These are phyloP conservation scores for Botrytis fabae DNA, from an alignment of 2,329 filamentous ascomycete genomes.

Conservation along the genomic window DNA sequence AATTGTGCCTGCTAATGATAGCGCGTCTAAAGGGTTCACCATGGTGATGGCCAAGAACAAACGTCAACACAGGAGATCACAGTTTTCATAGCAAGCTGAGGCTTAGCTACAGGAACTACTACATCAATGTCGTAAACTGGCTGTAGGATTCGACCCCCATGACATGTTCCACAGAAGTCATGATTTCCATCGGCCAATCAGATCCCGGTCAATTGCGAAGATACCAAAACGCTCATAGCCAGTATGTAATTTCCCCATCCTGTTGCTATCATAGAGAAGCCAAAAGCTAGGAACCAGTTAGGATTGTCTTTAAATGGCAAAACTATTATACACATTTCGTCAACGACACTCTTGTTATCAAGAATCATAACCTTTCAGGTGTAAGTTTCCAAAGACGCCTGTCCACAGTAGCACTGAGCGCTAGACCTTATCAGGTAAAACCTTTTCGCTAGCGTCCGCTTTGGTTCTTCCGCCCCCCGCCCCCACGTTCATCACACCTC, in stretches of 20 bases:
- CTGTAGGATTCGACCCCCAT: neutral
- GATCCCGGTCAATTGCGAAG: neutral
- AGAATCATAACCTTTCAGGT: neutral
- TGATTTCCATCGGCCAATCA: neutral
- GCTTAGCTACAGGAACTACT: neutral
- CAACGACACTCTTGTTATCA: neutral
- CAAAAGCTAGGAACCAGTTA: neutral
- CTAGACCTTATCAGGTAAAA: neutral
- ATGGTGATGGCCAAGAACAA: neutral
- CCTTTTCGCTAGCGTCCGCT: neutral
- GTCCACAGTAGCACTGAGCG: neutral
- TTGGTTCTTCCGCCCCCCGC: no score
- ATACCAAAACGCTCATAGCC: neutral
- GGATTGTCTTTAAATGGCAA: neutral
- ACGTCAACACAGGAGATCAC: no score
- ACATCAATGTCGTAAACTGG: no score
- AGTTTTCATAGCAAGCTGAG: neutral
- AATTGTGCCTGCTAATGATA: conserved; percentile 22
- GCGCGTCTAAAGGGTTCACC: conserved; percentile 22
- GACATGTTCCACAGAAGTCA: neutral
- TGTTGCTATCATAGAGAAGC: neutral
- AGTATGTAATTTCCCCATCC: neutral
- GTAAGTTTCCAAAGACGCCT: neutral
- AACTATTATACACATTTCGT: neutral
- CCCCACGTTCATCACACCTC: neutral